These are phyloP conservation scores for Acorus calamus DNA, from an alignment of 106 monocot genomes.

Conservation along the genomic window DNA sequence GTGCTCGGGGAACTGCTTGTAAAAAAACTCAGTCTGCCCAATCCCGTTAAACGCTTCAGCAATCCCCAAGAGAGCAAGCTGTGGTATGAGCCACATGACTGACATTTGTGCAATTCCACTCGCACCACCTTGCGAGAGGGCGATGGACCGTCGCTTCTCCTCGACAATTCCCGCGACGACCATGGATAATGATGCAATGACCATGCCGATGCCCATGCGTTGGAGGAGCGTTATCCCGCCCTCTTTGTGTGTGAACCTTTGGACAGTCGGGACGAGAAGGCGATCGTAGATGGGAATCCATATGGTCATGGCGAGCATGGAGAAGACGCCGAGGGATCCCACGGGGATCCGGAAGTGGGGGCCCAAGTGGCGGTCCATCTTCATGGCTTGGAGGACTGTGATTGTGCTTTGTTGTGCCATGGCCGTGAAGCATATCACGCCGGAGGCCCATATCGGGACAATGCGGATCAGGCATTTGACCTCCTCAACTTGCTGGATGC, in stretches of 20 bases:
- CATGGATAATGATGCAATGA: constrained; percentile 29
- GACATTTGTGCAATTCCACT: constrained; percentile 16
- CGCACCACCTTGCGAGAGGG: not conserved
- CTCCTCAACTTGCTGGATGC: constrained; percentile 51
- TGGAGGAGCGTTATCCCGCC: constrained; percentile 34
- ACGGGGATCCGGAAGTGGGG: constrained; percentile 24
- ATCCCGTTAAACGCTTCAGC: constrained; percentile 53
- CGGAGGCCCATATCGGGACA: constrained; percentile 43
- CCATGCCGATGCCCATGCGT: constrained; percentile 24
- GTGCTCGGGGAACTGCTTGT: constrained; percentile 68
- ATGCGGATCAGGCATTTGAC: constrained; percentile 50
- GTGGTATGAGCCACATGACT: constrained; percentile 45
- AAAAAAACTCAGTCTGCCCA: constrained; percentile 73
- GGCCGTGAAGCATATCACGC: constrained; percentile 33
- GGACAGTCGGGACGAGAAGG: constrained; percentile 14
- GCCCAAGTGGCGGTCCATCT: constrained; percentile 40
- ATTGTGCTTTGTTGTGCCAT: constrained; percentile 33
- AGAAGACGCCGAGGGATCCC: constrained; percentile 21
- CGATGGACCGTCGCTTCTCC: constrained; percentile 9
- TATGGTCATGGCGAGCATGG: constrained; percentile 28
- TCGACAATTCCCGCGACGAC: constrained; percentile 27
- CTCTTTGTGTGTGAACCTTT: constrained; percentile 12
- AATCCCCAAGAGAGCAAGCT: constrained; percentile 48
- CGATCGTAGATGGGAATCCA: constrained; percentile 57
- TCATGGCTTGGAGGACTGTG: constrained; percentile 33